These are phyloP conservation scores for Phlebiopsis gigantea DNA, from an alignment of 768 basidiomycete genomes.

Conservation along the genomic window DNA sequence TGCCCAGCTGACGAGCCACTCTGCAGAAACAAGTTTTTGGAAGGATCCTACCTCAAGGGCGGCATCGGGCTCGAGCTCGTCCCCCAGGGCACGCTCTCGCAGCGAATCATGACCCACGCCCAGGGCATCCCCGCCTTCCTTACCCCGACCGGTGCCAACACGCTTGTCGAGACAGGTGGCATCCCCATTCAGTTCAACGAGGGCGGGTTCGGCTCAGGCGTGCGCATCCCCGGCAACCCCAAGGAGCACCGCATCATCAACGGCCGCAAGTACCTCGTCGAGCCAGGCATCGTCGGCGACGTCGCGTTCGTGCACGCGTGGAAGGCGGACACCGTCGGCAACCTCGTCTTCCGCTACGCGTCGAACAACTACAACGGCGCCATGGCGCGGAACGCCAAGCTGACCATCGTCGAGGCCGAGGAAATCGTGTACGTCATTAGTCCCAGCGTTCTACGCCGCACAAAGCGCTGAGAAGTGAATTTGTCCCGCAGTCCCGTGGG, in stretches of 20 bases:
- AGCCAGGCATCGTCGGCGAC: conserved; percentile 75
- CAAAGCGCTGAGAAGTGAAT: not conserved
- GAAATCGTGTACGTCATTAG: conserved; percentile 24
- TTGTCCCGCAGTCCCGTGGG: conserved; percentile 21
- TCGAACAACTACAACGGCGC: conserved; percentile 81
- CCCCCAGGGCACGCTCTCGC: conserved; percentile 87
- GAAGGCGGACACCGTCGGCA: conserved; percentile 88
- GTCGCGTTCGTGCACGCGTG: conserved; percentile 83
- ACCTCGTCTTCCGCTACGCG: conserved; percentile 83
- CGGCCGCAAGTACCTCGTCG: conserved; percentile 73
- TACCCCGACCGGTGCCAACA: conserved; percentile 88
- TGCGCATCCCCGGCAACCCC: conserved; percentile 63
- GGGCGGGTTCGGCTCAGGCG: conserved; percentile 61
- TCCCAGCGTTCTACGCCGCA: not conserved
- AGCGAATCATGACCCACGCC: conserved; percentile 81
- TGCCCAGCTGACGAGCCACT: not conserved
- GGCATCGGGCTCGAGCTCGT: conserved; percentile 80
- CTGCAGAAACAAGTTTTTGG: conserved; percentile 76
- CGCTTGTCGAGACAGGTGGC: conserved; percentile 69
- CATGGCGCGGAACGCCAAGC: conserved; percentile 83
- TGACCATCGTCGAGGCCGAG: conserved; percentile 75
- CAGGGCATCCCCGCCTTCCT: conserved; percentile 90
- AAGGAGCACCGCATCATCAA: conserved; percentile 72
- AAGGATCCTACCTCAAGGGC: conserved; percentile 70
- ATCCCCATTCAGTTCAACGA: conserved; percentile 76